Base-by-base conservation (phyloP, 1,284 basidiomycete species). In the Hypsizygus ulmarius region DNA sequence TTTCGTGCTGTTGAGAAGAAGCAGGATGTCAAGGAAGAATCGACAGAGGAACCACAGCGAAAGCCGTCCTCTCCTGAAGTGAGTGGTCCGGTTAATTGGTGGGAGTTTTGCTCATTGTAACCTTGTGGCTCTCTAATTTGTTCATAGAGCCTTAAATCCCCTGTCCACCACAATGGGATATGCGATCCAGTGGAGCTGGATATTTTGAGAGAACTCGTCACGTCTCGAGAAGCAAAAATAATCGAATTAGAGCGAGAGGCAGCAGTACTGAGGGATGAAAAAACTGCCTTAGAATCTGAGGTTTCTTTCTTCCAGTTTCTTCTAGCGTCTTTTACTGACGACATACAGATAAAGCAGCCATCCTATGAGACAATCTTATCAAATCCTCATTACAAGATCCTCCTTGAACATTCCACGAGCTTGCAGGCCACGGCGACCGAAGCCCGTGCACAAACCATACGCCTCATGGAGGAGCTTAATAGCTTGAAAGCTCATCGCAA, bases 51-150 rank as follows among this genome's bases (percentile, higher is more conserved):
- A 59, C 65, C 71, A 58, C 70, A 70, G 58, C 64, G 66, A 63
- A 78, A 74, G 67, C 69, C 74, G 67, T 74, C 77, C 71, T 77
- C 82, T 72, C 79, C 82, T 65, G 73, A 70, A 71, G 84, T 89
- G 72, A 78, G 84, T 79, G 74, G 72, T 73, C 73, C 74, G 78
- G 69, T 81, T 67, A 77, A 82, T 73, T 78, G 78, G 80, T 82
- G 78, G 78, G 78, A 77, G 71, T 72, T 68, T 68, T 66, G 65
- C 64, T 56, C 64, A 66, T 67, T 69, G 67, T 69, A 59, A 70
- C 70, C 47, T 59, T 54, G 50, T 49, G 51, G 56, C 55, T 64
- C 59, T 77, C 73, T 78, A 63, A 78, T 72, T 33, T 59, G 39
- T 50, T 39, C 58, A 21, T 59, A 79, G 75, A 66, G 61, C 28